Evolutionary conservation across 306 rosid species (phyloP).

Genomic region (Albizia julibrissin): DNA sequence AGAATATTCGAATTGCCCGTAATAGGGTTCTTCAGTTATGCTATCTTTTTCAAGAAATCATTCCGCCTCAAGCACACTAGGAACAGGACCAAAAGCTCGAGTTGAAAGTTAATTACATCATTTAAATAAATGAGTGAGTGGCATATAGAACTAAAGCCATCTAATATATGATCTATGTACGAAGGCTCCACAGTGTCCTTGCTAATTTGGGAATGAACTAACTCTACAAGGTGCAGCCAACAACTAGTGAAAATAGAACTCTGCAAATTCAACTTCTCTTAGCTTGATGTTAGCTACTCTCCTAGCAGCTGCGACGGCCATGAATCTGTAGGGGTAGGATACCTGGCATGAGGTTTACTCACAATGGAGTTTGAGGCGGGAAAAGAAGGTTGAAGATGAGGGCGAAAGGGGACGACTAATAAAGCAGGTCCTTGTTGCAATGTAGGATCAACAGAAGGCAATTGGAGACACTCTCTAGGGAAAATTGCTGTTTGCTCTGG

Average conservation of each 20-base stretch:
- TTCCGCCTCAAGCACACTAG: background rate
- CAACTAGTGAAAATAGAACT: background rate
- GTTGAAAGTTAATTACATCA: background rate
- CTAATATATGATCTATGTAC: constrained; percentile 3
- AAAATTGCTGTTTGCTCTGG: constrained; percentile 45
- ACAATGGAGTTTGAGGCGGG: constrained; percentile 49
- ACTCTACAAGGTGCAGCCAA: background rate
- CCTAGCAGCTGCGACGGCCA: constrained; percentile 86
- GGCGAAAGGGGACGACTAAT: constrained; percentile 61
- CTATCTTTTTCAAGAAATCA: background rate
- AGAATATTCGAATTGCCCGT: background rate
- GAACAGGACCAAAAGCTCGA: background rate
- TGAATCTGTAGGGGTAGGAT: constrained; percentile 81
- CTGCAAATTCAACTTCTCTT: background rate
- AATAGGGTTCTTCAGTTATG: background rate
- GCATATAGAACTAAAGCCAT: background rate
- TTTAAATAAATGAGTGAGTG: background rate
- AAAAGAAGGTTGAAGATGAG: constrained; percentile 53
- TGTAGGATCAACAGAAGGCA: constrained; percentile 50
- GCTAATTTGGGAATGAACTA: background rate
- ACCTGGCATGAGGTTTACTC: constrained; percentile 92
- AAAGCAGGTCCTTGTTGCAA: constrained; percentile 61
- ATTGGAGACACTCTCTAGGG: constrained; percentile 45
- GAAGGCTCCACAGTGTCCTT: background rate
- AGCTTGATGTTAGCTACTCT: constrained; percentile 41